phyloP scores from a whole-genome alignment of 768 basidiomycete genomes.

The Trametes punicea region DNA sequence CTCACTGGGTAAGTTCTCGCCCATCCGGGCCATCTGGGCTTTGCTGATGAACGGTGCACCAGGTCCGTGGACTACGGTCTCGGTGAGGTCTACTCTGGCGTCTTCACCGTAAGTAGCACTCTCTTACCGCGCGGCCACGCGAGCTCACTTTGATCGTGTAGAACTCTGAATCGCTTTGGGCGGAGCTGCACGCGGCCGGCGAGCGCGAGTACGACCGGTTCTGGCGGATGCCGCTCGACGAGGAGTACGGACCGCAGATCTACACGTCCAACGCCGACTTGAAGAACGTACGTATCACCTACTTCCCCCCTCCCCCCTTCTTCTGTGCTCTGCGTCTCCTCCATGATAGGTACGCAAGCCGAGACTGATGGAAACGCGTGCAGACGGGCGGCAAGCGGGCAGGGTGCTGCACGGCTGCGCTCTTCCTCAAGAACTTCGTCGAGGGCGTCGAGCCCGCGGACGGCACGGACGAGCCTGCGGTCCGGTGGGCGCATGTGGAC shows the following conservation, averaged over 20 bases:
- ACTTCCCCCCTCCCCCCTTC: neutral
- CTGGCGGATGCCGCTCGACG: slow-evolving; percentile 89
- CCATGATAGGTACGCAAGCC: neutral
- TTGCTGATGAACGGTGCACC: neutral
- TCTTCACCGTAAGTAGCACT: slow-evolving; percentile 60
- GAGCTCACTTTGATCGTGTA: slow-evolving; percentile 24
- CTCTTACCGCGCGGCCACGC: neutral
- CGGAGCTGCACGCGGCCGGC: slow-evolving; percentile 63
- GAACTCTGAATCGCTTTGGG: slow-evolving; percentile 77
- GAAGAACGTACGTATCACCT: slow-evolving; percentile 60
- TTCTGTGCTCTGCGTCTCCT: neutral
- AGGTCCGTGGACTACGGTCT: slow-evolving; percentile 73
- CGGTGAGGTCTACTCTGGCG: slow-evolving; percentile 74
- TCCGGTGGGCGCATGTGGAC: slow-evolving; percentile 88
- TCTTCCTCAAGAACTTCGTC: slow-evolving; percentile 84
- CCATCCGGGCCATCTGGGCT: neutral
- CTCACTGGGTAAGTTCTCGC: slow-evolving; percentile 60
- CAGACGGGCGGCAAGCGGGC: slow-evolving; percentile 71
- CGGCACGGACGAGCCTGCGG: slow-evolving; percentile 43
- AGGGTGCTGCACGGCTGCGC: slow-evolving; percentile 77
- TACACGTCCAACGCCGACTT: slow-evolving; percentile 76
- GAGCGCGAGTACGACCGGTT: slow-evolving; percentile 76
- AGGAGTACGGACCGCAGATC: slow-evolving; percentile 77
- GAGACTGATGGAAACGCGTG: neutral
- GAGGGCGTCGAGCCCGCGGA: slow-evolving; percentile 66